Conservation (phyloP, 371 early-diverging fungal genomes). For the Syncephalis fuscata region DNA sequence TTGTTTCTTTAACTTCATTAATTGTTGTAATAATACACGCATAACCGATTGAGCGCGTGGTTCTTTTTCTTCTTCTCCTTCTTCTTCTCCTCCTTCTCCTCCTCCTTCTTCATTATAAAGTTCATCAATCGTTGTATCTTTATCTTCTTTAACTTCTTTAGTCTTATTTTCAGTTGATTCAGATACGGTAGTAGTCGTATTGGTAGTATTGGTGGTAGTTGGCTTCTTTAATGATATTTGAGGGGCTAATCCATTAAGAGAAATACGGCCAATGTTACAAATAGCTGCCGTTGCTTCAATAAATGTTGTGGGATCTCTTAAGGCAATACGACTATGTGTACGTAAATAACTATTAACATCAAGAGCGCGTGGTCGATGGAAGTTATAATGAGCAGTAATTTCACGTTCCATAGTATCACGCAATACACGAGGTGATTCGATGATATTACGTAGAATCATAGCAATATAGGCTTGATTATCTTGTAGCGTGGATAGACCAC, state of each 20-base stretch:
- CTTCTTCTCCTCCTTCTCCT: too few relatives aligned
- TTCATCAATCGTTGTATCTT: conserved; percentile 8
- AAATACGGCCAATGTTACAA: conserved; percentile 45
- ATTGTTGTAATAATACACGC: too few relatives aligned
- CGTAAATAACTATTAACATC: conserved; percentile 62
- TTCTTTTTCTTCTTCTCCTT: too few relatives aligned
- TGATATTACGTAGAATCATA: conserved; percentile 73
- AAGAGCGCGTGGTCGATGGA: conserved; percentile 44
- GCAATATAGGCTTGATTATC: conserved; percentile 56
- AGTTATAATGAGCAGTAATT: conserved; percentile 52
- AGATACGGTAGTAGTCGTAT: too few relatives aligned
- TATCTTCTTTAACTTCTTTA: conserved; percentile 11
- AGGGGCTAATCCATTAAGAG: conserved; percentile 25
- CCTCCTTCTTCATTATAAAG: neutral
- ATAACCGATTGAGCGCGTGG: too few relatives aligned
- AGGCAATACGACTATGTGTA: conserved; percentile 44
- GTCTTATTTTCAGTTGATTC: neutral
- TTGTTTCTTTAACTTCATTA: too few relatives aligned
- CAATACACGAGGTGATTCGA: conserved; percentile 55
- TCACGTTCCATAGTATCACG: conserved; percentile 55
- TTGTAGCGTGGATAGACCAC: conserved; percentile 30
- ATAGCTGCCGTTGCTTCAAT: conserved; percentile 39
- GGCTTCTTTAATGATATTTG: conserved; percentile 25
- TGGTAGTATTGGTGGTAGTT: too few relatives aligned
- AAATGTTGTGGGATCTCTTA: conserved; percentile 59